Evolutionary conservation across 192 early-diverging fungal species (phyloP), one percentile per base, ranked within the genome.

Genomic region (Podila verticillata): DNA sequence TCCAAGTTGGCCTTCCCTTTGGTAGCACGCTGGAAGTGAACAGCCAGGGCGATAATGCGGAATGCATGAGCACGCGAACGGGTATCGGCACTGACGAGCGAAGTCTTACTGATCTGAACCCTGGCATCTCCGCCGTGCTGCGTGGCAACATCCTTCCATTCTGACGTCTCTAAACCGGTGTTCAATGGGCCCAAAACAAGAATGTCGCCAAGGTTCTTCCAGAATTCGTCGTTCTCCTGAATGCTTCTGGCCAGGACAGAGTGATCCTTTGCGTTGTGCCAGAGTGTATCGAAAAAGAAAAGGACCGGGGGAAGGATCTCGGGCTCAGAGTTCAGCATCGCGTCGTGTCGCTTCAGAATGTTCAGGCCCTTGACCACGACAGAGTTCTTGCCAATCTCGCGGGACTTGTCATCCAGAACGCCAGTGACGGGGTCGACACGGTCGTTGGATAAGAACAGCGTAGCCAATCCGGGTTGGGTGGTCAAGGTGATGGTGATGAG

Each of bases 201-300:
- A 26, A 89, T 78, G 31, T 68, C 62, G 7, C 60, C 67, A 2
- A 89, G 61, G 30, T 59, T 73, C 24, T 77, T 65, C 88, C 88
- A 89, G 30, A 89, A 77, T 10, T 57, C 54, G 13, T 74, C 72
- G 30, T 87, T 78, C 24, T 73, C 81, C 28, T 83, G 82, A 34
- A 77, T 54, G 34, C 66, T 62, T 65, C 82, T 73, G 57, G 85
- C 65, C 47, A 78, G 39, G 19, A 78, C 57, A 47, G 72, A 75
- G 56, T 82, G 83, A 60, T 85, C 82, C 34, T 77, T 70, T 12
- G 84, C 82, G 17, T 81, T 85, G 48, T 84, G 61, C 84, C 84
- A 89, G 29, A 89, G 83, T 10, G 73, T 66, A 49, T 81, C 68
- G 15, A 89, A 63, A 49, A 89, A 89, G 7, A 78, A 54, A n/a